A percentile compares a stretch with the other conserved stretches of the same genome.
These are phyloP conservation scores for Pelargonium cotyledonis DNA, from an alignment of 441 rosid species.

Conservation along the genomic window DNA sequence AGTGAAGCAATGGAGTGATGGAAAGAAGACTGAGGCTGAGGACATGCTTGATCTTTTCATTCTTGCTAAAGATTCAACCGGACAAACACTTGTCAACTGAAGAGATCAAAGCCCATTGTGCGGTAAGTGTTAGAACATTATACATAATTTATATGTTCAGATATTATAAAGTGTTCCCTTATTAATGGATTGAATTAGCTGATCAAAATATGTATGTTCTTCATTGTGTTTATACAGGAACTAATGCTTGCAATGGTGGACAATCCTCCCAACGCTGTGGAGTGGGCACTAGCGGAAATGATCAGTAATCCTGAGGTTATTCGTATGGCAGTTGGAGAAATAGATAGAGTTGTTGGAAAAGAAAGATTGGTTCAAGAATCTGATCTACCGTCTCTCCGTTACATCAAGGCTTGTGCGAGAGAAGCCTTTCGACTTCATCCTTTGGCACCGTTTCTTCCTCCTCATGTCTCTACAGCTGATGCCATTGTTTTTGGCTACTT, in stretches of 20 bases:
- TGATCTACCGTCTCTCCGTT: slow-evolving; percentile 32
- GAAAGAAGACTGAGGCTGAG: slow-evolving; percentile 15
- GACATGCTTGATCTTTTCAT: slow-evolving; percentile 50
- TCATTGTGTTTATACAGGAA: slow-evolving; percentile 20
- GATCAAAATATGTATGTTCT: too few relatives aligned
- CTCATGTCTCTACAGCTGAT: slow-evolving; percentile 30
- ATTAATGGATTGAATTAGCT: too few relatives aligned
- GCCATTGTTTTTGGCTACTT: slow-evolving; percentile 29
- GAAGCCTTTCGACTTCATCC: slow-evolving; percentile 48
- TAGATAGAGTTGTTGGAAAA: slow-evolving; percentile 38
- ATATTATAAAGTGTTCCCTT: too few relatives aligned
- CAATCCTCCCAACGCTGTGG: slow-evolving; percentile 36
- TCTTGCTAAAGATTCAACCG: slow-evolving; percentile 25
- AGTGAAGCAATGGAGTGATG: slow-evolving; percentile 33
- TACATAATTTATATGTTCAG: too few relatives aligned
- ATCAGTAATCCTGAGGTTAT: slow-evolving; percentile 33
- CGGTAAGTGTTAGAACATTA: too few relatives aligned
- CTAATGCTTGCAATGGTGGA: slow-evolving; percentile 38
- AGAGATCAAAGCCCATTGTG: slow-evolving; percentile 45
- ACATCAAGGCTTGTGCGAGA: slow-evolving; percentile 36
- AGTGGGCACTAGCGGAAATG: slow-evolving; percentile 46
- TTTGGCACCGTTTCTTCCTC: slow-evolving; percentile 32
- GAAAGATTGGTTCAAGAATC: slow-evolving; percentile 40
- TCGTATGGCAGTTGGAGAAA: slow-evolving; percentile 32
- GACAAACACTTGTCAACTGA: slow-evolving; percentile 31